These are phyloP conservation scores for Talaromyces sp. DNA, from an alignment of 2,329 filamentous ascomycete species.

Conservation along the genomic window DNA sequence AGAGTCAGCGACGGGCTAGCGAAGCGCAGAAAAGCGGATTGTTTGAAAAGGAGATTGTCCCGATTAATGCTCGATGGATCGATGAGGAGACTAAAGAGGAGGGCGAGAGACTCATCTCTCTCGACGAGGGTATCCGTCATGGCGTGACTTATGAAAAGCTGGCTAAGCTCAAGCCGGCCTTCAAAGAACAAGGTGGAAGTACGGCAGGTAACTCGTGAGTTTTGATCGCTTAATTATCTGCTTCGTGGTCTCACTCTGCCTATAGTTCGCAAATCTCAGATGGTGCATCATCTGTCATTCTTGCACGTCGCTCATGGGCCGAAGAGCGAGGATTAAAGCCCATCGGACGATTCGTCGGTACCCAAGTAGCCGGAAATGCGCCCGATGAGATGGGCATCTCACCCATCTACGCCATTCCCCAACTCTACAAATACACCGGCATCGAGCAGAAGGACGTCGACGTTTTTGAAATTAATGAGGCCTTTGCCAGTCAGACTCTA, in stretches of 20 bases:
- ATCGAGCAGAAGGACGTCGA: constrained; percentile 76
- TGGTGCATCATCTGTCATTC: constrained; percentile 70
- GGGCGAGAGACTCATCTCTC: constrained; percentile 53
- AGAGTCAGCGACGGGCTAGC: constrained; percentile 81
- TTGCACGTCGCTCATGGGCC: constrained; percentile 89
- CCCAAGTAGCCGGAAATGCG: constrained; percentile 79
- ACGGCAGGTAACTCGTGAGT: constrained; percentile 60
- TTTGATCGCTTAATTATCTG: too few relatives aligned
- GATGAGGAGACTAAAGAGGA: constrained; percentile 72
- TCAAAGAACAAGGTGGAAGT: constrained; percentile 70
- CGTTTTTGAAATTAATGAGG: constrained; percentile 89
- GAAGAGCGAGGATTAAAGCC: constrained; percentile 79
- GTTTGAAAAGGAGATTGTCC: constrained; percentile 87
- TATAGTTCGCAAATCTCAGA: constrained; percentile 25
- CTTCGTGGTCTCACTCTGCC: not conserved
- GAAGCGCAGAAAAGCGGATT: constrained; percentile 77
- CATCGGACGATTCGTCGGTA: constrained; percentile 83
- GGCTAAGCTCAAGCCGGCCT: constrained; percentile 76
- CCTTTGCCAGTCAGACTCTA: constrained; percentile 91
- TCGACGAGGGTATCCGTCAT: constrained; percentile 80
- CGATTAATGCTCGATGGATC: constrained; percentile 74
- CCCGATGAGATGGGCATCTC: constrained; percentile 90
- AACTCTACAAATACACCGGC: constrained; percentile 73
- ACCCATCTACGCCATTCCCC: constrained; percentile 58
- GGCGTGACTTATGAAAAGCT: constrained; percentile 80